Percentiles rank a stretch among this genome's conserved stretches.
Conservation (phyloP, 805 yeast genomes). For the Tetrapisispora taiwanensis region DNA sequence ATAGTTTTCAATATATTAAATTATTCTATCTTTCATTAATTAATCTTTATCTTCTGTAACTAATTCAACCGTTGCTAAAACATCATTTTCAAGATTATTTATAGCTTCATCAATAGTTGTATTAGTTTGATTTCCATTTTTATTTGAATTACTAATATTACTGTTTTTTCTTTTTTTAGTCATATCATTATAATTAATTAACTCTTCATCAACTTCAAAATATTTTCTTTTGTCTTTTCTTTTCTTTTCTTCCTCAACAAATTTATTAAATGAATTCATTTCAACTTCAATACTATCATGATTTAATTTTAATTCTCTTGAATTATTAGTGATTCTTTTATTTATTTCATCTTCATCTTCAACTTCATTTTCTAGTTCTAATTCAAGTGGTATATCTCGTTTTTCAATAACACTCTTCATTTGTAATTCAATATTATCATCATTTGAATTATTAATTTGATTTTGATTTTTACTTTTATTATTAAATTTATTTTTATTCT, state of each 20-base stretch:
- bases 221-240: constrained; percentile 14
- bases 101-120: constrained; percentile 19
- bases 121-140: constrained; percentile 4
- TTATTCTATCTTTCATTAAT: too few species aligned
- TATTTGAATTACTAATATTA: too few species aligned
- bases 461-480: background rate
- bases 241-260: constrained; percentile 18
- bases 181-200: background rate
- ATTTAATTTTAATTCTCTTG: background rate
- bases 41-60: background rate
- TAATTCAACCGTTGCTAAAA: constrained; percentile 15
- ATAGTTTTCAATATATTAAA: too few species aligned
- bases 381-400: background rate
- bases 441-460: background rate
- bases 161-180: background rate
- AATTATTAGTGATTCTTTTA: background rate
- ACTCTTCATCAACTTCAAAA: constrained; percentile 11
- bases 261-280: constrained; percentile 21
- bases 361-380: background rate
- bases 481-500: background rate
- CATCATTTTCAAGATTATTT: constrained; percentile 21
- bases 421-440: background rate
- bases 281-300: constrained; percentile 8
- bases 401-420: background rate
- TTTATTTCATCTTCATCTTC: background rate